These are phyloP conservation scores for Ceratocystis eucalypticola DNA, from an alignment of 2,329 filamentous ascomycete genomes.

Conservation along the genomic window DNA sequence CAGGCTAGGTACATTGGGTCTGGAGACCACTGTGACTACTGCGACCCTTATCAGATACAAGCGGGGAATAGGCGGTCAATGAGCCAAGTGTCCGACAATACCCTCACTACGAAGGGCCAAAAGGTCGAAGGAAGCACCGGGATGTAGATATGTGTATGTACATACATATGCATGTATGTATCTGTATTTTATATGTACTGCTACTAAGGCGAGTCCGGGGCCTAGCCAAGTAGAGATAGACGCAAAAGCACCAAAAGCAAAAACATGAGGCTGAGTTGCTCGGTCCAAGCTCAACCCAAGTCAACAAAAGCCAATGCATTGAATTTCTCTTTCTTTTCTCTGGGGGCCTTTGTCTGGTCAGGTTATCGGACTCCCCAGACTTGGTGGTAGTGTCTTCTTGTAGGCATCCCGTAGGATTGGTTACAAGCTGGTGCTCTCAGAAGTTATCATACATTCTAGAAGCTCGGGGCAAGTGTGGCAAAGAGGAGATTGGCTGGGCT, in stretches of 20 bases:
- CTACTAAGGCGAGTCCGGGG: slow-evolving; percentile 1
- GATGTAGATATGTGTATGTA: neutral
- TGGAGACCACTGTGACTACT: too few relatives aligned
- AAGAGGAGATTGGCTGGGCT: neutral
- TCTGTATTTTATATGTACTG: neutral
- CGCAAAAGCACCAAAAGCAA: too few relatives aligned
- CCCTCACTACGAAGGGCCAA: too few relatives aligned
- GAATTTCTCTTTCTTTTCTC: neutral
- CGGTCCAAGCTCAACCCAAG: neutral
- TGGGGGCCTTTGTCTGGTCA: neutral
- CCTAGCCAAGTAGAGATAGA: neutral
- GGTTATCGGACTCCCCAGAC: neutral
- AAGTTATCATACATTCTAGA: neutral
- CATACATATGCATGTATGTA: neutral
- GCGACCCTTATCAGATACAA: too few relatives aligned
- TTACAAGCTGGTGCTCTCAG: too few relatives aligned
- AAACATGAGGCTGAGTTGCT: neutral
- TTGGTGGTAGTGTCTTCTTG: neutral
- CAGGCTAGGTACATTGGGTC: too few relatives aligned
- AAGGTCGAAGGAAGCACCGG: too few relatives aligned
- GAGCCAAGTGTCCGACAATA: too few relatives aligned
- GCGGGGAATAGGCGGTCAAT: too few relatives aligned
- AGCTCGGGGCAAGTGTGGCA: neutral
- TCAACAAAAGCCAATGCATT: neutral
- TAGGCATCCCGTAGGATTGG: too few relatives aligned